Evolutionary conservation across 768 basidiomycete genomes (phyloP).

Genomic region (Auricularia cornea): DNA sequence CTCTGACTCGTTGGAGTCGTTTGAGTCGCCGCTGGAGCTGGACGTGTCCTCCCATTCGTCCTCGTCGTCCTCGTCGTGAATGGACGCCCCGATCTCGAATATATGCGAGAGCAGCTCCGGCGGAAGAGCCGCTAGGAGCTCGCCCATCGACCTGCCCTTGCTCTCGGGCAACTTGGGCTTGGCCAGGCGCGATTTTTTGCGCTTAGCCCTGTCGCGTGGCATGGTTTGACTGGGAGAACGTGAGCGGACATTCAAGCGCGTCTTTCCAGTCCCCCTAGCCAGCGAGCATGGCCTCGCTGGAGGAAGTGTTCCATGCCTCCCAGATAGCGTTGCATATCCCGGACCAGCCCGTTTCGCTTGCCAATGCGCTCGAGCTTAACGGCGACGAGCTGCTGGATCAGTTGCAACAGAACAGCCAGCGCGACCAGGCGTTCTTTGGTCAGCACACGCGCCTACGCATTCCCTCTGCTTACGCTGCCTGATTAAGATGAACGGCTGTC

Average conservation of each 20-base stretch:
- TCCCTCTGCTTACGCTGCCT: conserved; percentile 32
- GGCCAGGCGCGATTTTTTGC: no score
- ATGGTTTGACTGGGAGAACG: no score
- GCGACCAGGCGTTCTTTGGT: conserved; percentile 73
- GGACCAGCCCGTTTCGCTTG: conserved; percentile 54
- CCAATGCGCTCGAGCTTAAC: conserved; percentile 23
- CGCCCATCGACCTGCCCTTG: no score
- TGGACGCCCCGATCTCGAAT: conserved; percentile 37
- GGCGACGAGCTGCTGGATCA: conserved; percentile 50
- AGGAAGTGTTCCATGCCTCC: conserved; percentile 53
- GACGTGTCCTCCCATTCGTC: not conserved
- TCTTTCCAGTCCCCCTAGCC: not conserved
- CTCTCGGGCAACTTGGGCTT: no score
- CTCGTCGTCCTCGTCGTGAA: conserved; percentile 4
- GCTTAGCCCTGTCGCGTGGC: no score
- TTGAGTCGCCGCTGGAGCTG: not conserved
- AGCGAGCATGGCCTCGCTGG: conserved; percentile 30
- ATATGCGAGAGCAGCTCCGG: conserved; percentile 50
- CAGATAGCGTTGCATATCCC: conserved; percentile 57
- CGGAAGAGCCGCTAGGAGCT: conserved; percentile 40
- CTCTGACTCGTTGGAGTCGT: not conserved
- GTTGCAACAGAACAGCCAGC: conserved; percentile 34
- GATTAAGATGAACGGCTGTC: conserved; percentile 24
- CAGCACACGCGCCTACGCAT: conserved; percentile 19
- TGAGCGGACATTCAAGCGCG: no score